These are phyloP conservation scores for Rhododendron vialii DNA, from an alignment of 148 eudicot species.

Conservation along the genomic window DNA sequence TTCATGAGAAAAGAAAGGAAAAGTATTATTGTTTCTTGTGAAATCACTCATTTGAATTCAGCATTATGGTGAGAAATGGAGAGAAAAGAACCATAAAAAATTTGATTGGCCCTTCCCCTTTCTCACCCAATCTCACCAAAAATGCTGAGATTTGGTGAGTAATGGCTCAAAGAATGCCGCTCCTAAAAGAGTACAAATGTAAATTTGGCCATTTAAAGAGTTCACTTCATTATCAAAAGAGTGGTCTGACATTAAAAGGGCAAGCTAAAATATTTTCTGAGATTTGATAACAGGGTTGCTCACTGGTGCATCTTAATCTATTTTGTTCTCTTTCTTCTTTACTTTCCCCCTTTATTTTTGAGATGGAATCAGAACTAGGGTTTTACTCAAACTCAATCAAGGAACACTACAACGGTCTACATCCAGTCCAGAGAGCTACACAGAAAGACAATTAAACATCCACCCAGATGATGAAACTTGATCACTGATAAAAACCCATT, in stretches of 20 bases:
- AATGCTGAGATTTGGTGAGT: neutral
- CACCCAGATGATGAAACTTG: slow-evolving; percentile 4
- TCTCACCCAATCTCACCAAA: too few relatives aligned
- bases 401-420: neutral
- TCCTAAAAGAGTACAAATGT: neutral
- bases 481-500: neutral
- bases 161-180: neutral
- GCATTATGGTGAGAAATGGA: too few relatives aligned
- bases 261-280: neutral
- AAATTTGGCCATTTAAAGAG: neutral
- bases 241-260: neutral
- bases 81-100: too few relatives aligned
- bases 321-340: neutral
- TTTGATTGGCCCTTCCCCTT: too few relatives aligned
- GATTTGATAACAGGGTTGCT: neutral
- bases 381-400: neutral
- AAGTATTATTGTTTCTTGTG: too few relatives aligned
- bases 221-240: neutral
- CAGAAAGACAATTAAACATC: neutral
- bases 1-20: too few relatives aligned
- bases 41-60: too few relatives aligned
- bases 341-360: neutral
- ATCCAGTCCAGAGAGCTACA: neutral
- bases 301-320: neutral
- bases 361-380: neutral